Evolutionary conservation across 2,329 filamentous ascomycete genomes (phyloP), one percentile per base, ranked within the genome.

Genomic region (Talaromyces sp.): DNA sequence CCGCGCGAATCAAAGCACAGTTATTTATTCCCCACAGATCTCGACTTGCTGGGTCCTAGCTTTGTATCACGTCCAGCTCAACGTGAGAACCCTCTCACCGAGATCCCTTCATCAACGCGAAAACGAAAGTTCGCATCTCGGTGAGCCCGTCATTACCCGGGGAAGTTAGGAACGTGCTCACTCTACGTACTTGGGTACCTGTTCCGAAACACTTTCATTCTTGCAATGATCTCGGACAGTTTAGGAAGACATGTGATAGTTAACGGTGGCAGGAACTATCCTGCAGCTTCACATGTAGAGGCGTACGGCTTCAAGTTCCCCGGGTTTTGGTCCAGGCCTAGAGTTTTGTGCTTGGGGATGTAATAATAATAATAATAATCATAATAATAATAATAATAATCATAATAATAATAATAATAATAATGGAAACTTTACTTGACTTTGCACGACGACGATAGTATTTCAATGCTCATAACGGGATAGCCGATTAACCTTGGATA

Each of bases 401-500:
- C n/a, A n/a, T n/a, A n/a, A n/a, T n/a, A n/a, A n/a, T n/a, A n/a
- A n/a, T n/a, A n/a, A n/a, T n/a, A n/a, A n/a, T 42, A 2, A 21
- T 12, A 44, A 44, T 48, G 21, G 28, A 25, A 48, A 16, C 21
- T 25, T 8, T 48, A 14, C n/a, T 44, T 16, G 28, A 25, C 9
- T 28, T 48, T 50, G 14, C 31, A 50, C 31, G 25, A 50, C 14
- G 46, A 28, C 44, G 44, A 28, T n/a, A n/a, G n/a, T 48, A 48
- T 23, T 48, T 25, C 11, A 48, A 46, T 37, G 35, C 5, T 37
- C 35, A 18, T 16, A 9, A 31, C 7, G 31, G 46, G 7, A 31
- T 31, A 50, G 46, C 46, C 46, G 46, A 50, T 28, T 50, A 50
- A 50, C 46, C 46, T 50, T 50, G 46, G 46, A 25, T 50, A 50